Evolutionary conservation across 805 yeast species (phyloP).

Genomic region (Candida quercuum): DNA sequence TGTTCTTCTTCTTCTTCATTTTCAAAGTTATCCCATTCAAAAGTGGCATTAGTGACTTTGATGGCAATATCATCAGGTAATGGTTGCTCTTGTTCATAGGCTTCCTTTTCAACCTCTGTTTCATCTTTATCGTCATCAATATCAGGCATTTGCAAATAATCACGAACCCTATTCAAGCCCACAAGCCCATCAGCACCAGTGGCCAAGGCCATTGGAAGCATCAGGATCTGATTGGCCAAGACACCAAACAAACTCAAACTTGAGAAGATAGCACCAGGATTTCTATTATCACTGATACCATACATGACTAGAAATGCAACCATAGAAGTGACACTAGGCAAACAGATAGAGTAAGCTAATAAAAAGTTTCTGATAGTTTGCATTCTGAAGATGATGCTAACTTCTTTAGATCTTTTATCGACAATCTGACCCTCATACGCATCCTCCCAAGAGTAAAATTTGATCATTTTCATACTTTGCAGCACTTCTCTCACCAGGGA

Average conservation of each 20-base stretch:
- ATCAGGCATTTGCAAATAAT: conserved; percentile 42
- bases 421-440: conserved; percentile 57
- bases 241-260: conserved; percentile 65
- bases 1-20: conserved; percentile 35
- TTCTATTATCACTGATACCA: conserved; percentile 30
- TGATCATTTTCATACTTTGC: conserved; percentile 61
- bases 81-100: neutral
- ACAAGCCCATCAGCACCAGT: conserved; percentile 63
- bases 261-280: conserved; percentile 63
- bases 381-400: conserved; percentile 48
- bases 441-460: conserved; percentile 82
- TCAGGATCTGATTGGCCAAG: conserved; percentile 54
- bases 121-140: conserved; percentile 35
- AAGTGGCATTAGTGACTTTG: conserved; percentile 45
- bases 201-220: conserved; percentile 67
- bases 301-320: conserved; percentile 40
- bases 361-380: conserved; percentile 52
- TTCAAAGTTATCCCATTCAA: conserved; percentile 60
- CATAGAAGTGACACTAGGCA: conserved; percentile 52
- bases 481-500: conserved; percentile 55
- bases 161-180: conserved; percentile 54
- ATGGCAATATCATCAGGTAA: conserved; percentile 36
- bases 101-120: conserved; percentile 24
- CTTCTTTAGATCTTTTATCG: conserved; percentile 51
- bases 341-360: conserved; percentile 45